Base-by-base conservation (phyloP, 768 basidiomycete species). In the Termitomyces eurrhizus region DNA sequence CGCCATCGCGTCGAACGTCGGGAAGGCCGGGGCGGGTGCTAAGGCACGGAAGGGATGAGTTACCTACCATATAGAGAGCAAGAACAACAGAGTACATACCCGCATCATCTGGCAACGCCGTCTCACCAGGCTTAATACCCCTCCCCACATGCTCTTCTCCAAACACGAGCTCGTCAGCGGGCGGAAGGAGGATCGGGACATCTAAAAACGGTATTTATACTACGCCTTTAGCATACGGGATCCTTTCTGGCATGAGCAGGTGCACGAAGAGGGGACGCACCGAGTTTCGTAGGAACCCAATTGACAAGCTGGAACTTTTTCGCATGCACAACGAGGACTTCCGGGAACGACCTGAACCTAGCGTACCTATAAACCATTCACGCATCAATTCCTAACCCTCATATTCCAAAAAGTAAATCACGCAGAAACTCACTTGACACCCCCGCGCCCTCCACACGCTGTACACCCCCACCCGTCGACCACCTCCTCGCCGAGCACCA, bases 201-300 rank as follows among this genome's bases (percentile, higher is more conserved):
- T 97, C 96, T 95, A 65, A 11, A 51, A 44, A n/a, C 41, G 41
- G 16, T 8, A 0, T n/a, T 42, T n/a, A n/a, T 7, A 7, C 41
- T 11, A n/a, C 18, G 1, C 21, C 8, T 18, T 52, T 0, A 44
- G 29, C 18, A 18, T 51, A 26, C 2, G 11, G 2, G n/a, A n/a
- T 8, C n/a, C 4, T 24, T 24, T 6, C 5, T 24, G 3, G 16
- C 13, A 24, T 6, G 0, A 29, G 4, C 26, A 33, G 11, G 16
- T 36, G 18, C 8, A 14, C 21, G 35, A 44, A 56, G 24, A 29
- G 18, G 32, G 44, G 7, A 69, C 85, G 18, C 63, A 93, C 94
- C 93, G 33, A 98, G 80, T 74, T 99, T 99, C 3, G 89, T 82
- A 0, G 97, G 97, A 1, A 99, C 93, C 97, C 97, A 98, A 65